A percentile compares a stretch with the other conserved stretches of the same genome.
Evolutionary conservation across 2,329 filamentous ascomycete genomes (phyloP).

Genomic region (Alternaria consortialis): DNA sequence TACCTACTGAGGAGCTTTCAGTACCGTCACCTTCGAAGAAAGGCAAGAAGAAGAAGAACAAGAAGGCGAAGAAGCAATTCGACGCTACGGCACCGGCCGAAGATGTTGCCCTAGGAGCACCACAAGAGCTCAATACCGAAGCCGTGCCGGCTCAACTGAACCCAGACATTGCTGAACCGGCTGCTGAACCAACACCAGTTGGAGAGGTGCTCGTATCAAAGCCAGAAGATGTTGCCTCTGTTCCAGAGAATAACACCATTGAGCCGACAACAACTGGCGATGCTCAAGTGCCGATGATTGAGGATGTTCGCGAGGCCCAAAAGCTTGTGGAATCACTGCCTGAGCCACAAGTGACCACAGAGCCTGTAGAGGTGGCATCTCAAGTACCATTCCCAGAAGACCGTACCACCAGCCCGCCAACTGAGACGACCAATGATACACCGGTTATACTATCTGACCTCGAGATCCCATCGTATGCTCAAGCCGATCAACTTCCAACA

Average conservation of each 20-base stretch:
- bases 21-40: slow-evolving; percentile 24
- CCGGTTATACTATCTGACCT: not conserved
- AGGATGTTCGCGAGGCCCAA: not conserved
- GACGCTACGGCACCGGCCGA: slow-evolving; percentile 19
- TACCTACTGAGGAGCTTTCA: slow-evolving; percentile 15
- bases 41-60: slow-evolving; percentile 33
- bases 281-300: not conserved
- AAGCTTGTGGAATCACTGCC: not conserved
- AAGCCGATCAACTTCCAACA: slow-evolving; percentile 2
- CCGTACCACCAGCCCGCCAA: not conserved
- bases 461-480: not conserved
- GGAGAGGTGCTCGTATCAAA: not conserved
- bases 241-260: not conserved
- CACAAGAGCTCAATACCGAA: slow-evolving; percentile 3
- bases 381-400: slow-evolving; percentile 14
- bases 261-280: not conserved
- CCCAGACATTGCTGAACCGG: not conserved
- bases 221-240: not conserved
- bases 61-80: slow-evolving; percentile 35
- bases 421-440: not conserved
- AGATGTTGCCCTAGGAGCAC: slow-evolving; percentile 13
- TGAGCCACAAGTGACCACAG: not conserved
- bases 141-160: not conserved
- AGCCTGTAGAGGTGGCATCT: slow-evolving; percentile 14
- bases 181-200: not conserved